Base-by-base conservation (phyloP, 306 rosid genomes). In the Fagus crenata region DNA sequence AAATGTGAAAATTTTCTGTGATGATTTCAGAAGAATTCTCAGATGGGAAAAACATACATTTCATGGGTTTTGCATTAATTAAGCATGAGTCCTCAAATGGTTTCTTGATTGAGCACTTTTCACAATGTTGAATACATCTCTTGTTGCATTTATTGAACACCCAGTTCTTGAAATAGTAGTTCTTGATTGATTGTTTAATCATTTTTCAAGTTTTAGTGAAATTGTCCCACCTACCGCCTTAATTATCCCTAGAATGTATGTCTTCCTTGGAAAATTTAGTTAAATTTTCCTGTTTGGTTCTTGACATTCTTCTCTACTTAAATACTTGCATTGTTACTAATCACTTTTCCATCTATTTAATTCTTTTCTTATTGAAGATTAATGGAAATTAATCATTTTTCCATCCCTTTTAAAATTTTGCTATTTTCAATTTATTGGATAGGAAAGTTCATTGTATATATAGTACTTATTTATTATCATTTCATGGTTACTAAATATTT, bases 121-220 rank as follows among this genome's bases (percentile, higher is more conserved):
- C 80, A 18, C 56, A 63, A 33, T 31, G 36, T 69, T 56, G 78
- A 72, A 70, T 64, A 67, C 69, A 65, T 81, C 83, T 69, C 67
- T 9, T 9, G 67, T 74, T 77, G 53, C 82, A 85, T 85, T 87
- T 73, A 78, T 75, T 75, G 78, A 77, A 56, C 60, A 40, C 7
- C 46, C 78, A 76, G 49, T 79, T 64, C 81, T 72, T 84, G 69
- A 84, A 82, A 78, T 67, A 63, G 85, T 2, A 68, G 17, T 67
- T 76, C 59, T 73, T 67, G 69, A 36, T 70, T 63, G 72, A 68
- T 76, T 51, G 49, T 49, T 36, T 8, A 69, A 35, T 68, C 31
- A 41, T 77, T 65, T 63, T 12, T 75, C 53, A 76, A 6, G 35
- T 61, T 80, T n/a, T 42, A 53, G 75, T 68, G 3, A 69, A 74